Conservation (phyloP, 2,329 filamentous ascomycete genomes). For the Aspergillus pseudoglaucus region DNA sequence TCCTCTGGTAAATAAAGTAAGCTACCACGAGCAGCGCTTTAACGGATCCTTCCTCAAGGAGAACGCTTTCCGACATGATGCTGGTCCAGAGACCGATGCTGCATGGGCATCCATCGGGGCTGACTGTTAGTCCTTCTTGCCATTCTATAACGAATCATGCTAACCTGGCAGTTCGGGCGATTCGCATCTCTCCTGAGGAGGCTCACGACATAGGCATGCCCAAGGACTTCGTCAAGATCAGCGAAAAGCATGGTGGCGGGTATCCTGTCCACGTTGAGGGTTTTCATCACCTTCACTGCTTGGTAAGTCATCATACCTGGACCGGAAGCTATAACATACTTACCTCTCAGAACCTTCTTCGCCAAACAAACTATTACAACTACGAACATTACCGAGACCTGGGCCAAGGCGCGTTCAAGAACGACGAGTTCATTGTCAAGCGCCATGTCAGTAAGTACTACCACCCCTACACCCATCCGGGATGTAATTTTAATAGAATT, state of each 20-base stretch:
- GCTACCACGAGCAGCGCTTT: slow-evolving; percentile 41
- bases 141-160: neutral
- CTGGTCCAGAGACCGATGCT: slow-evolving; percentile 49
- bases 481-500: neutral
- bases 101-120: slow-evolving; percentile 51
- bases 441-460: slow-evolving; percentile 51
- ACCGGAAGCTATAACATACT: neutral
- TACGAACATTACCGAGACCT: slow-evolving; percentile 50
- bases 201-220: slow-evolving; percentile 48
- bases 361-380: slow-evolving; percentile 55
- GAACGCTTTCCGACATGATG: slow-evolving; percentile 47
- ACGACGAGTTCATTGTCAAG: slow-evolving; percentile 49
- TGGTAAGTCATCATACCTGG: slow-evolving; percentile 34
- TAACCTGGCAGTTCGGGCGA: slow-evolving; percentile 33
- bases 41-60: slow-evolving; percentile 53
- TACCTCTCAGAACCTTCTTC: slow-evolving; percentile 48
- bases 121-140: slow-evolving; percentile 37
- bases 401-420: slow-evolving; percentile 49
- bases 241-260: slow-evolving; percentile 51
- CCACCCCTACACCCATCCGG: neutral
- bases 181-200: slow-evolving; percentile 46
- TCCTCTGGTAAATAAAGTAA: slow-evolving; percentile 35
- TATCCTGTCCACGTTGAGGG: slow-evolving; percentile 36
- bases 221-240: slow-evolving; percentile 50
- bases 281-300: slow-evolving; percentile 42